Evolutionary conservation across 352 stramenopile species (phyloP).

Genomic region (Pythium rhizo-oryzae): DNA sequence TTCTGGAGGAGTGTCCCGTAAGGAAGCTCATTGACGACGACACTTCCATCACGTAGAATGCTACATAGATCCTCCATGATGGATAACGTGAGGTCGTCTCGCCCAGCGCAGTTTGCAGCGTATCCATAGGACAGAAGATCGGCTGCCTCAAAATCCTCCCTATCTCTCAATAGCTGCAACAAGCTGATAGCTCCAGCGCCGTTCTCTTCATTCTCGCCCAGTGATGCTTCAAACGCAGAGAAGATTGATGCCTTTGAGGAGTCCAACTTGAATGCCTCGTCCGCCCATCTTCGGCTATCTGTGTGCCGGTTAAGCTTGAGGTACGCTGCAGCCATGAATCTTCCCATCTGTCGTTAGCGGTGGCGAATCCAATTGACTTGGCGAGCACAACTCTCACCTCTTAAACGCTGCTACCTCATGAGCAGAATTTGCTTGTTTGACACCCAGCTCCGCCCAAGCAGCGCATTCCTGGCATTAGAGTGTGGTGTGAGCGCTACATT

Average conservation of each 20-base stretch:
- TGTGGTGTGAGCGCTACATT: background rate
- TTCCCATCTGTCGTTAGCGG: background rate
- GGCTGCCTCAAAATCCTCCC: slow-evolving; percentile 65
- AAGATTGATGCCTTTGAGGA: slow-evolving; percentile 65
- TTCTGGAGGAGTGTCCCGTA: slow-evolving; percentile 61
- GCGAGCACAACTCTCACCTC: slow-evolving; percentile 36
- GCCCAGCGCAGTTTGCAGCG: slow-evolving; percentile 32
- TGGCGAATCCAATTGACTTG: background rate
- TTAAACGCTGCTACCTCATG: slow-evolving; percentile 53
- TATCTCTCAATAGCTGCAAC: slow-evolving; percentile 40
- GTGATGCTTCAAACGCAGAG: slow-evolving; percentile 47
- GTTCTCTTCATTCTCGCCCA: slow-evolving; percentile 27
- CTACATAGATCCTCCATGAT: slow-evolving; percentile 62
- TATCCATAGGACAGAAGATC: slow-evolving; percentile 67
- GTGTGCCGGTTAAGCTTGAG: slow-evolving; percentile 38
- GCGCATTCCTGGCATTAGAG: slow-evolving; percentile 14
- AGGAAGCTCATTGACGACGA: slow-evolving; percentile 22
- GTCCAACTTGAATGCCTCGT: slow-evolving; percentile 49
- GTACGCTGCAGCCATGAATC: slow-evolving; percentile 21
- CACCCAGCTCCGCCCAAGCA: slow-evolving; percentile 24
- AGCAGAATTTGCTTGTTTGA: slow-evolving; percentile 27
- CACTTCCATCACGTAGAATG: slow-evolving; percentile 6
- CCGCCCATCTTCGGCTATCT: slow-evolving; percentile 44
- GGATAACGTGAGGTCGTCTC: slow-evolving; percentile 41
- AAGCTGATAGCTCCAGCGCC: slow-evolving; percentile 22